Percentiles rank a stretch among this genome's conserved stretches.
phyloP scores from a whole-genome alignment of 2,329 filamentous ascomycete genomes.

The Aspergillus sp. region DNA sequence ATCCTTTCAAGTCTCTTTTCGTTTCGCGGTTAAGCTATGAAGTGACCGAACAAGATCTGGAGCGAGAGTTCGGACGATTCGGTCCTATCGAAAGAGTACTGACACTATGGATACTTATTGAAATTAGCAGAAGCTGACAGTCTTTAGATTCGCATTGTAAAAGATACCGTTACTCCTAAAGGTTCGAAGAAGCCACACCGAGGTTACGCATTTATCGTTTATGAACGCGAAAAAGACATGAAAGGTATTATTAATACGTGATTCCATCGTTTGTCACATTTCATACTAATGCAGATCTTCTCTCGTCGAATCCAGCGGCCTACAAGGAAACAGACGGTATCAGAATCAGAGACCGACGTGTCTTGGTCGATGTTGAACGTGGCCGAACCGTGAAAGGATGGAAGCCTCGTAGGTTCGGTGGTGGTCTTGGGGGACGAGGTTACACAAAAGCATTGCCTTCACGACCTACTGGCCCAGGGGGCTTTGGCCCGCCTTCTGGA shows the following conservation, averaged over 20 bases:
- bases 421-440: conserved; percentile 85
- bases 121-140: conserved; percentile 17
- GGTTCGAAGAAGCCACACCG: conserved; percentile 79
- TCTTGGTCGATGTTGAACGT: conserved; percentile 94
- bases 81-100: conserved; percentile 89
- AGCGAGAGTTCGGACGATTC: conserved; percentile 89
- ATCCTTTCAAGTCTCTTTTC: conserved; percentile 93
- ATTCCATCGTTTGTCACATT: conserved; percentile 12
- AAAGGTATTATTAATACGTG: conserved; percentile 68
- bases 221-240: conserved; percentile 97
- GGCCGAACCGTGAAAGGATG: conserved; percentile 92
- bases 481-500: conserved; percentile 55
- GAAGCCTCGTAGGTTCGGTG: conserved; percentile 87
- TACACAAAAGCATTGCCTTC: conserved; percentile 81
- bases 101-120: background rate
- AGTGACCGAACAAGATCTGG: conserved; percentile 82
- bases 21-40: conserved; percentile 89
- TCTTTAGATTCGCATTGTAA: conserved; percentile 80
- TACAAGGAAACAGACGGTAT: conserved; percentile 86
- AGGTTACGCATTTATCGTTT: conserved; percentile 96
- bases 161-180: conserved; percentile 65
- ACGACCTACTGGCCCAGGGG: conserved; percentile 66
- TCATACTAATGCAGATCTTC: conserved; percentile 36
- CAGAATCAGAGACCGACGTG: conserved; percentile 85
- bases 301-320: conserved; percentile 67